phyloP scores from a whole-genome alignment of 106 monocot species.

The Dactylorhiza incarnata region DNA sequence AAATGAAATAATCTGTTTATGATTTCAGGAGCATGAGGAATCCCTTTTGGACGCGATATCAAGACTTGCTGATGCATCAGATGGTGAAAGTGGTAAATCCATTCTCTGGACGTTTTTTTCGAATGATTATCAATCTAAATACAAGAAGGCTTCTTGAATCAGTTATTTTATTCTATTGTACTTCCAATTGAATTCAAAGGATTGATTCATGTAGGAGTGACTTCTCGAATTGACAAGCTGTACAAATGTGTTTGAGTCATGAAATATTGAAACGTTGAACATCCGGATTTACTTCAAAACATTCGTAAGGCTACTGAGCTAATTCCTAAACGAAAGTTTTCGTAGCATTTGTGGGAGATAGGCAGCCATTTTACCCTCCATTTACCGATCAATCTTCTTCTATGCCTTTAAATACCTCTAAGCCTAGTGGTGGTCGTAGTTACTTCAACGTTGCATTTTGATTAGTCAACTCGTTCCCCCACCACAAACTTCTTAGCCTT shows the following conservation, averaged over 20 bases:
- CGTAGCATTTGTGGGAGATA: background rate
- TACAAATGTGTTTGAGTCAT: slow-evolving; percentile 1
- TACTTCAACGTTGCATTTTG: background rate
- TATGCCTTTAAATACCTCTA: background rate
- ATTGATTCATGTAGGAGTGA: slow-evolving; percentile 4
- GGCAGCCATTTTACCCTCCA: background rate
- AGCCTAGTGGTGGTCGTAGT: background rate
- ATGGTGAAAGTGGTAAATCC: slow-evolving; percentile 14
- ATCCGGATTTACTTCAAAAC: slow-evolving; percentile 2
- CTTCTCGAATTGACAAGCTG: slow-evolving; percentile 4
- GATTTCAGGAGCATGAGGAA: slow-evolving; percentile 41
- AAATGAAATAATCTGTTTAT: background rate
- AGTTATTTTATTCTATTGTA: background rate
- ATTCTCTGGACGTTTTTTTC: background rate
- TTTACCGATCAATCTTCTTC: background rate
- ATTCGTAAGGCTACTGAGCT: slow-evolving; percentile 2
- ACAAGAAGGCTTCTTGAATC: background rate
- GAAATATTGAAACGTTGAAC: background rate
- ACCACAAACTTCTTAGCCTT: background rate
- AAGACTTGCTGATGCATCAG: slow-evolving; percentile 44
- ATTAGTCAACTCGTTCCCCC: background rate
- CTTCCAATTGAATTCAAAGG: background rate
- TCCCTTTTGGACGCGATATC: slow-evolving; percentile 48
- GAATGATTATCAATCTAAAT: background rate
- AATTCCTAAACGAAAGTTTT: background rate